Percentiles rank a stretch among this genome's conserved stretches.
Evolutionary conservation across 2,329 filamentous ascomycete species (phyloP).

Genomic region (Penicillium sp.): DNA sequence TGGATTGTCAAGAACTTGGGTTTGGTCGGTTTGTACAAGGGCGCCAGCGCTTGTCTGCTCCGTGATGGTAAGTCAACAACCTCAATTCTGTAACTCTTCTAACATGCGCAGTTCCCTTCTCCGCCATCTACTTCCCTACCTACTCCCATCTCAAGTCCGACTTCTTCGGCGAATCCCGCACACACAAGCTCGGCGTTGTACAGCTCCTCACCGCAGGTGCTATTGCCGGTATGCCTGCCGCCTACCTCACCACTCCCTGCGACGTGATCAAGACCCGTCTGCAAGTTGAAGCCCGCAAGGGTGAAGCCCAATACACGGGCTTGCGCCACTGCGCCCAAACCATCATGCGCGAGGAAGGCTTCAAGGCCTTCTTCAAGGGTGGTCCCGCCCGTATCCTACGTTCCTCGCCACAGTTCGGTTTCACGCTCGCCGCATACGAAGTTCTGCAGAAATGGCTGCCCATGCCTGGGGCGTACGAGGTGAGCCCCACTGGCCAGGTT

Average conservation of each 20-base stretch:
- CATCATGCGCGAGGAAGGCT: slow-evolving; percentile 88
- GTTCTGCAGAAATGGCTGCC: slow-evolving; percentile 82
- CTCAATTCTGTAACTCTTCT: neutral
- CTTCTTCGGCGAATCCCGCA: slow-evolving; percentile 85
- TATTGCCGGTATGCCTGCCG: slow-evolving; percentile 88
- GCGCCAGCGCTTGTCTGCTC: slow-evolving; percentile 88
- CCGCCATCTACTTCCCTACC: slow-evolving; percentile 97
- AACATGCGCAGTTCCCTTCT: slow-evolving; percentile 74
- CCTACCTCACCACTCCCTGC: slow-evolving; percentile 94
- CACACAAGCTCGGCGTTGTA: slow-evolving; percentile 85
- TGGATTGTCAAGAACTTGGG: slow-evolving; percentile 98
- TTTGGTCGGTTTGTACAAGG: slow-evolving; percentile 94
- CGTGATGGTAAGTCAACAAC: slow-evolving; percentile 65
- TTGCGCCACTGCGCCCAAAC: slow-evolving; percentile 84
- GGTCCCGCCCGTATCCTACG: slow-evolving; percentile 93
- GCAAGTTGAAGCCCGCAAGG: slow-evolving; percentile 96
- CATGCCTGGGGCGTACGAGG: slow-evolving; percentile 67
- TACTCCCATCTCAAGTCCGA: slow-evolving; percentile 95
- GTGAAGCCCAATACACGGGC: slow-evolving; percentile 84
- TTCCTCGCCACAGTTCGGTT: slow-evolving; percentile 96
- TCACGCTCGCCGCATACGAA: slow-evolving; percentile 95
- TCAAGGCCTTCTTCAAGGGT: slow-evolving; percentile 98
- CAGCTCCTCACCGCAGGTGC: slow-evolving; percentile 94
- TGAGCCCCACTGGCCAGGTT: slow-evolving; percentile 62
- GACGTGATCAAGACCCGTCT: slow-evolving; percentile 99